Percentiles rank a stretch among this genome's conserved stretches.
These are phyloP conservation scores for Arachis monticola DNA, from an alignment of 331 rosid species.

Conservation along the genomic window DNA sequence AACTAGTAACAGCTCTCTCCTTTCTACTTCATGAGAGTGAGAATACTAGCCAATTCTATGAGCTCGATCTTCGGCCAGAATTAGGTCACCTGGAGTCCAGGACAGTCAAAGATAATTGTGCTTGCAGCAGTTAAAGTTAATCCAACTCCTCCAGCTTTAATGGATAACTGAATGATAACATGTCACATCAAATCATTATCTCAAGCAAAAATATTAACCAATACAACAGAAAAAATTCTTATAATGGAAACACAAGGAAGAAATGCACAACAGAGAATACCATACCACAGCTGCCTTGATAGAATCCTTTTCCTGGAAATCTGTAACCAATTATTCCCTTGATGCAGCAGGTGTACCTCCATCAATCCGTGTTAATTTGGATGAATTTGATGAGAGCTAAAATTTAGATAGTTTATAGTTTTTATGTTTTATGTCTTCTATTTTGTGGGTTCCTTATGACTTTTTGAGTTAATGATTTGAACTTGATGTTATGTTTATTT, in stretches of 20 bases:
- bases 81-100: slow-evolving; percentile 98
- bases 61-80: slow-evolving; percentile 97
- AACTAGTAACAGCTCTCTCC: slow-evolving; percentile 16
- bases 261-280: neutral
- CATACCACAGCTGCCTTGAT: no score
- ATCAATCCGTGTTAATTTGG: no score
- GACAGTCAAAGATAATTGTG: slow-evolving; percentile 86
- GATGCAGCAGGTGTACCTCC: no score
- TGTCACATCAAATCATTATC: slow-evolving; percentile 31
- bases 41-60: slow-evolving; percentile 96
- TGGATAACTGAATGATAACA: slow-evolving; percentile 70
- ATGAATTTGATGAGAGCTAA: no score
- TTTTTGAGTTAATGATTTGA: no score
- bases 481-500: no score
- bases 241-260: neutral
- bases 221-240: slow-evolving; percentile 27
- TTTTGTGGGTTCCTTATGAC: no score
- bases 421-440: no score
- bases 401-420: no score
- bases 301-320: no score
- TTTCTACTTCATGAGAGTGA: slow-evolving; percentile 24
- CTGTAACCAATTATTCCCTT: no score
- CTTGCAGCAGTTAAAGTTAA: slow-evolving; percentile 96
- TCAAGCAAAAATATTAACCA: slow-evolving; percentile 31
- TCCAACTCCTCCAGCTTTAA: slow-evolving; percentile 32